phyloP scores from a whole-genome alignment of 2,329 filamentous ascomycete genomes.

The Hirsutella rhossiliensis region DNA sequence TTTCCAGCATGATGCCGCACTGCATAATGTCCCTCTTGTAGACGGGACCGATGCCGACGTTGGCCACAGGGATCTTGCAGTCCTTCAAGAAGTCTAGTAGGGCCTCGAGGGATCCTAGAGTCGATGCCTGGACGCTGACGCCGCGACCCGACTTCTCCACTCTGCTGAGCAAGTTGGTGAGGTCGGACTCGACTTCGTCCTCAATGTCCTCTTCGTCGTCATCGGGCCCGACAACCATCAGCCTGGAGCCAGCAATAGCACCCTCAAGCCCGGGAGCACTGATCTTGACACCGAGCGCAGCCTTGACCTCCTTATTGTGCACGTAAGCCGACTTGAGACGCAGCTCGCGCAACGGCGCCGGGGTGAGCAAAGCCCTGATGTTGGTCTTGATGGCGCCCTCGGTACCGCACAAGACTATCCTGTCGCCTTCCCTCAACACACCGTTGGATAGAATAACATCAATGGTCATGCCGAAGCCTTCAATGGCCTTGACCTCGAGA shows the following conservation, averaged over 20 bases:
- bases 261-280: slow-evolving; percentile 90
- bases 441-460: slow-evolving; percentile 95
- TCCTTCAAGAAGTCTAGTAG: slow-evolving; percentile 90
- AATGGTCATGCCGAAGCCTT: slow-evolving; percentile 97
- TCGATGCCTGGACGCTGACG: slow-evolving; percentile 95
- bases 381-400: slow-evolving; percentile 93
- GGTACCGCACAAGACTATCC: slow-evolving; percentile 90
- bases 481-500: slow-evolving; percentile 96
- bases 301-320: slow-evolving; percentile 99
- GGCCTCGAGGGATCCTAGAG: slow-evolving; percentile 90
- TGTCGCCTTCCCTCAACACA: slow-evolving; percentile 85
- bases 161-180: slow-evolving; percentile 80
- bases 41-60: slow-evolving; percentile 93
- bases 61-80: slow-evolving; percentile 94
- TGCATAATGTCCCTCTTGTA: slow-evolving; percentile 97
- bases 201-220: slow-evolving; percentile 96
- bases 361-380: slow-evolving; percentile 86
- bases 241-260: slow-evolving; percentile 88
- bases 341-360: slow-evolving; percentile 83
- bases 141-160: slow-evolving; percentile 87
- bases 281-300: slow-evolving; percentile 97
- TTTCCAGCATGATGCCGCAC: slow-evolving; percentile 92
- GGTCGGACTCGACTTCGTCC: slow-evolving; percentile 91
- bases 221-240: slow-evolving; percentile 87
- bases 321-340: slow-evolving; percentile 94